Conservation (phyloP, 2,329 filamentous ascomycete species). For the Sclerotinia borealis region DNA sequence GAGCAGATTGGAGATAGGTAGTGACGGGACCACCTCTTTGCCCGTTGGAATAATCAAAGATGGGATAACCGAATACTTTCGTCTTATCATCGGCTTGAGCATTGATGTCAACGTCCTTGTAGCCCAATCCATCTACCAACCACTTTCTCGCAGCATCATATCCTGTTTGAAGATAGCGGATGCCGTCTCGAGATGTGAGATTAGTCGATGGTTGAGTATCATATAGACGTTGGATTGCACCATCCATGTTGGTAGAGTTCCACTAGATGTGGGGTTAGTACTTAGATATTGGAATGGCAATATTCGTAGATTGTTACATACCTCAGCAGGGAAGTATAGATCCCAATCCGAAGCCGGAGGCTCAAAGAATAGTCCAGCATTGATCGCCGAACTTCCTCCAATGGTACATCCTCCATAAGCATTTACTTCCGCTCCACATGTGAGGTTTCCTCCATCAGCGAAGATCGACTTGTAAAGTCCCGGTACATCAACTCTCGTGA, state of each 20-base stretch:
- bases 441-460: slow-evolving; percentile 35
- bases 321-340: slow-evolving; percentile 40
- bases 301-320: neutral
- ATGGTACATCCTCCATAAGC: slow-evolving; percentile 45
- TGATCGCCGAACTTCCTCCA: slow-evolving; percentile 48
- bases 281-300: no score
- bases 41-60: slow-evolving; percentile 43
- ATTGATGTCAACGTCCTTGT: slow-evolving; percentile 43
- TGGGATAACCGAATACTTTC: slow-evolving; percentile 43
- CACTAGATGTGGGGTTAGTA: slow-evolving; percentile 30
- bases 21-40: slow-evolving; percentile 44
- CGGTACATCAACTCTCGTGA: slow-evolving; percentile 48
- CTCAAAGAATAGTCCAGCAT: slow-evolving; percentile 48
- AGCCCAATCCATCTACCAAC: slow-evolving; percentile 45
- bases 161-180: slow-evolving; percentile 42
- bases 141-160: slow-evolving; percentile 43
- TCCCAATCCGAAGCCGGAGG: slow-evolving; percentile 49
- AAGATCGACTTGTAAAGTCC: slow-evolving; percentile 47
- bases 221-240: slow-evolving; percentile 41
- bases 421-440: slow-evolving; percentile 38
- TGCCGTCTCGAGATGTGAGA: slow-evolving; percentile 39
- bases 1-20: slow-evolving; percentile 45
- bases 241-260: slow-evolving; percentile 44
- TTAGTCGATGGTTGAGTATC: slow-evolving; percentile 40
- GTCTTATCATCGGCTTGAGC: slow-evolving; percentile 40